Conservation (phyloP, 164 flowering plant genomes). For the Sextonia rubra region DNA sequence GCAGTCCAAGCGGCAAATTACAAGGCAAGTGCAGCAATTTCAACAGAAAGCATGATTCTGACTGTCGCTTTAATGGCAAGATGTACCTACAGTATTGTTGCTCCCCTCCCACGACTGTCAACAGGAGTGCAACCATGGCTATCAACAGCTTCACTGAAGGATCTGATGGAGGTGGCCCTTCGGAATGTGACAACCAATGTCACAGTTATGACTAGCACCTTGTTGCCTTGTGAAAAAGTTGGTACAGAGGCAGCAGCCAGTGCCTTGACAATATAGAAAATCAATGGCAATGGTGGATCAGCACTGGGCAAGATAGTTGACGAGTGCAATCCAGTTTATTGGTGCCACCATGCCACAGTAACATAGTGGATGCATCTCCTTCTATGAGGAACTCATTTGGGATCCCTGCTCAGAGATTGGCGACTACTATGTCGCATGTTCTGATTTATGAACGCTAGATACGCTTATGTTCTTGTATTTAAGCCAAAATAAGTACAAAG, state of each 20-base stretch:
- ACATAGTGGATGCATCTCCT: conserved; percentile 8
- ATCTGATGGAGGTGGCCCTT: conserved; percentile 6
- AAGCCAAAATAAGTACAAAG: too few species aligned
- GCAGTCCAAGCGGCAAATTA: not conserved
- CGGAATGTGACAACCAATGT: conserved; percentile 13
- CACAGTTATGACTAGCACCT: not conserved
- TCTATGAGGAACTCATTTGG: conserved; percentile 6
- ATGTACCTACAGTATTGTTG: not conserved
- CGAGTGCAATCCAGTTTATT: conserved; percentile 7
- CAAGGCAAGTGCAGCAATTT: not conserved
- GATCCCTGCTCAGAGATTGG: not conserved
- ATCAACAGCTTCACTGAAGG: conserved; percentile 4
- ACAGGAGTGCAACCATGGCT: not conserved
- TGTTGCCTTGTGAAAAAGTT: conserved; percentile 2
- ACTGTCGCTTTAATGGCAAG: not conserved
- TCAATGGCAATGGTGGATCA: conserved; percentile 4
- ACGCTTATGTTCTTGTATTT: not conserved
- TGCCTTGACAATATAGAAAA: not conserved
- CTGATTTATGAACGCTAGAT: not conserved
- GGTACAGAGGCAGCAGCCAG: conserved; percentile 1
- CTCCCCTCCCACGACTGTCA: not conserved
- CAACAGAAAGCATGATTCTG: conserved; percentile 1
- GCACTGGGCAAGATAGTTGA: not conserved
- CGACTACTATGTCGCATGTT: conserved; percentile 3
- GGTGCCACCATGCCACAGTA: conserved; percentile 3